phyloP scores from a whole-genome alignment of 2,329 filamentous ascomycete genomes.

The Colletotrichum sp. region DNA sequence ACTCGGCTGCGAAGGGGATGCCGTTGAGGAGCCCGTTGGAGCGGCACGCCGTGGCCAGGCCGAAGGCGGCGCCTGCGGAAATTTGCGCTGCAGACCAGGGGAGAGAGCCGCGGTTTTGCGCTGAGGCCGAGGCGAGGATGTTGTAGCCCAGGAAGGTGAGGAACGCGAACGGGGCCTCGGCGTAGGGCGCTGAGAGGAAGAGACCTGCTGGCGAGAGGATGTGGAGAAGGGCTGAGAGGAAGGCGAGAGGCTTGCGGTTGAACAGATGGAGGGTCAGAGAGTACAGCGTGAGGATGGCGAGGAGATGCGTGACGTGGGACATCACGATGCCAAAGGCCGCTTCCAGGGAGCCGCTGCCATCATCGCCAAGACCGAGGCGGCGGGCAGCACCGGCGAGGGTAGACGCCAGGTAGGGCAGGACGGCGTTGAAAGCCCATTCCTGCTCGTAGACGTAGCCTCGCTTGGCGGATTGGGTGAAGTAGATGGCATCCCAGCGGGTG shows the following conservation, averaged over 20 bases:
- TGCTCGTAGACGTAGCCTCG: conserved; percentile 77
- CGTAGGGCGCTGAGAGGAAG: conserved; percentile 87
- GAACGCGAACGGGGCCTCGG: conserved; percentile 79
- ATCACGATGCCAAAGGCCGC: conserved; percentile 66
- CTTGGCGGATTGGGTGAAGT: conserved; percentile 68
- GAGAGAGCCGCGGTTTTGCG: conserved; percentile 32
- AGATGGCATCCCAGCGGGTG: conserved; percentile 82
- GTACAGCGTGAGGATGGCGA: conserved; percentile 77
- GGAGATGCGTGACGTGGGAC: conserved; percentile 76
- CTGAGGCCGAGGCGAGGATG: conserved; percentile 64
- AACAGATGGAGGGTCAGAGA: conserved; percentile 65
- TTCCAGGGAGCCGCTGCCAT: conserved; percentile 32
- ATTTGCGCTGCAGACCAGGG: conserved; percentile 58
- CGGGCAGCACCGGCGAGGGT: conserved; percentile 33
- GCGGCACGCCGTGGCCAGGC: conserved; percentile 73
- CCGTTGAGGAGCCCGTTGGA: conserved; percentile 90
- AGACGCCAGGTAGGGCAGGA: conserved; percentile 49
- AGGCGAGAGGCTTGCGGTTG: conserved; percentile 58
- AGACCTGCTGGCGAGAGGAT: conserved; percentile 86
- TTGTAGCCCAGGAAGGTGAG: conserved; percentile 78
- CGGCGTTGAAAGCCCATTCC: conserved; percentile 79
- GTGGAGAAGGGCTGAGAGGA: conserved; percentile 76
- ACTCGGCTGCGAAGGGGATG: conserved; percentile 72
- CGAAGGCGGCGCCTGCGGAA: conserved; percentile 71
- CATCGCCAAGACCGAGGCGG: conserved; percentile 25